Conservation (phyloP, 257 asterid genomes). For the Solanum raphanifolium region DNA sequence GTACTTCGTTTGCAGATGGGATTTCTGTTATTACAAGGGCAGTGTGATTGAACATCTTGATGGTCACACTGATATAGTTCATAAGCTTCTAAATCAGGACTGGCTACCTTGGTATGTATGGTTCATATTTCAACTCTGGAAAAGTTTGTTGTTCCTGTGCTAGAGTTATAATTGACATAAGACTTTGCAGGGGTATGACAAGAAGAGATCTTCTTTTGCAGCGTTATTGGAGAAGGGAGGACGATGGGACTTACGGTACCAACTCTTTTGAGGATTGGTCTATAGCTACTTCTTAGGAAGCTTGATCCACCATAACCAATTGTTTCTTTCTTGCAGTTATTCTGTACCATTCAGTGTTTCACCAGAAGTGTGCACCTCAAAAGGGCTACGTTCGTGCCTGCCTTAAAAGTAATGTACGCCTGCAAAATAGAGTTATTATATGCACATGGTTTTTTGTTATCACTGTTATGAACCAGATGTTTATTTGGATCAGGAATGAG, state of each 20-base stretch:
- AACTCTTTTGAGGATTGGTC: conserved; percentile 6
- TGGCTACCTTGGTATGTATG: conserved; percentile 94
- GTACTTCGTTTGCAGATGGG: conserved; percentile 67
- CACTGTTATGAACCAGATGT: neutral
- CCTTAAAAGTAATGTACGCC: conserved; percentile 98
- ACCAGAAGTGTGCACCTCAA: conserved; percentile 74
- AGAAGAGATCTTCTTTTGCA: conserved; percentile 77
- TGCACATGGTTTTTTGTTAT: neutral
- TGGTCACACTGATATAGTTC: conserved; percentile 95
- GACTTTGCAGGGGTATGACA: conserved; percentile 75
- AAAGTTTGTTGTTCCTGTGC: neutral
- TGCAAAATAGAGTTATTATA: neutral
- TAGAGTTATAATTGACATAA: conserved; percentile 1
- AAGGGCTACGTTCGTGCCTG: conserved; percentile 88
- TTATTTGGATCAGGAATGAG: neutral
- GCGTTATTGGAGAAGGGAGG: conserved; percentile 99
- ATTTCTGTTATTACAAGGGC: conserved; percentile 80
- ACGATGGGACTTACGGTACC: conserved; percentile 92
- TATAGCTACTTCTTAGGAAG: neutral
- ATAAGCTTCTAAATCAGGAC: conserved; percentile 61
- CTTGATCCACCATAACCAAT: neutral
- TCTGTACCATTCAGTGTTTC: conserved; percentile 53
- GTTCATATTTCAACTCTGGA: conserved; percentile 10
- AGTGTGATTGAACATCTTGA: conserved; percentile 90
- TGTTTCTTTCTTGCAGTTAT: conserved; percentile 1